Conservation (phyloP, 2,329 filamentous ascomycete species). For the Apiospora hydei region DNA sequence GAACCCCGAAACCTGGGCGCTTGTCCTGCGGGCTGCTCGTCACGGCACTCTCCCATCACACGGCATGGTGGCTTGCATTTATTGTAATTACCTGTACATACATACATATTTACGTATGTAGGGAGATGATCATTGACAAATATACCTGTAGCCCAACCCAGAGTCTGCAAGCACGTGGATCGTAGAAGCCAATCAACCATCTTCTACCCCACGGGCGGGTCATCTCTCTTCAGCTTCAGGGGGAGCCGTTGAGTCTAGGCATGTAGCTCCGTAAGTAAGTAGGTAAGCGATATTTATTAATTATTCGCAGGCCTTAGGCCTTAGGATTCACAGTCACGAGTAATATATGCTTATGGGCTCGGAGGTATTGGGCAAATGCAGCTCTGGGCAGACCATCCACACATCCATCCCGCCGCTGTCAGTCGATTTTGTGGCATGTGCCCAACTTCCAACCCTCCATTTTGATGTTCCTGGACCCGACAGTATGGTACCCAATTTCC, state of each 20-base stretch:
- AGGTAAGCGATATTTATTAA: background rate
- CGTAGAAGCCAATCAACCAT: constrained; percentile 2
- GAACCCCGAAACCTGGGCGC: background rate
- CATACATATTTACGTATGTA: background rate
- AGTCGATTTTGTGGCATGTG: constrained; percentile 3
- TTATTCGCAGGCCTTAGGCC: background rate
- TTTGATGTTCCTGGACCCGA: constrained; percentile 5
- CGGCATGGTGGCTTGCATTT: constrained; percentile 8
- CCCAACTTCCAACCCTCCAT: constrained; percentile 5
- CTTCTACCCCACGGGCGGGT: constrained; percentile 13
- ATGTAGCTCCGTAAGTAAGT: background rate
- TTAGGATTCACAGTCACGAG: no score
- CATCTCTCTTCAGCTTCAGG: background rate
- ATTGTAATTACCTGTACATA: background rate
- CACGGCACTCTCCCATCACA: constrained; percentile 10
- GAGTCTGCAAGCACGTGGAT: constrained; percentile 19
- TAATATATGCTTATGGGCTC: background rate
- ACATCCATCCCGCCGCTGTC: background rate
- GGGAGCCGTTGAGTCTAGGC: background rate
- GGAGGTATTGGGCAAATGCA: background rate
- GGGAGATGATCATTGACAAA: background rate
- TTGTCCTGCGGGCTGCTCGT: background rate
- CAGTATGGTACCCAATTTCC: constrained; percentile 10
- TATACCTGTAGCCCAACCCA: background rate
- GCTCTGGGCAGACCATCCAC: background rate